A percentile compares a stretch with the other conserved stretches of the same genome.
Evolutionary conservation across 1,139 yeast genomes (phyloP).

Genomic region (Scheffersomyces lignicola): DNA sequence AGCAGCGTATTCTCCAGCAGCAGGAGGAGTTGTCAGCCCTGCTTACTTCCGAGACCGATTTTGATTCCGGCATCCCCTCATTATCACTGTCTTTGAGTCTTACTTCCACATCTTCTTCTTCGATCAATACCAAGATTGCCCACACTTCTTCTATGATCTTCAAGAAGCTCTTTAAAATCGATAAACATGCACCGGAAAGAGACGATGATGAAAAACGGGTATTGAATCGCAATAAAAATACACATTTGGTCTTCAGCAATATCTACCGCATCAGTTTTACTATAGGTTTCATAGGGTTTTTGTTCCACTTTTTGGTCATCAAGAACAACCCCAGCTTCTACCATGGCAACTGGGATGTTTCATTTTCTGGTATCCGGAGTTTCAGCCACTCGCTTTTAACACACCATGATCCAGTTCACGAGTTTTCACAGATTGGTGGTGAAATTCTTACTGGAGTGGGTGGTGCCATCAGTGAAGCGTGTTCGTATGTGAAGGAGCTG

Average conservation of each 20-base stretch:
- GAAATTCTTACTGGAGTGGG: slow-evolving; percentile 14
- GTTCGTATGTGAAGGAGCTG: slow-evolving; percentile 16
- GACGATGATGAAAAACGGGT: slow-evolving; percentile 9
- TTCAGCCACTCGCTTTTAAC: slow-evolving; percentile 9
- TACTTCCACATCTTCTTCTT: slow-evolving; percentile 30
- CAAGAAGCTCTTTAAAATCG: slow-evolving; percentile 27
- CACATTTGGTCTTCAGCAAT: slow-evolving; percentile 14
- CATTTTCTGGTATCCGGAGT: slow-evolving; percentile 8
- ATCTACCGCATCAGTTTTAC: slow-evolving; percentile 39
- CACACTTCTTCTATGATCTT: slow-evolving; percentile 33
- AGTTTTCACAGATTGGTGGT: slow-evolving; percentile 11
- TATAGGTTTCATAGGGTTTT: slow-evolving; percentile 42
- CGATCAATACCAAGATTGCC: slow-evolving; percentile 29
- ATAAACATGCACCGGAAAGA: slow-evolving; percentile 5
- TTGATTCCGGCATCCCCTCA: slow-evolving; percentile 22
- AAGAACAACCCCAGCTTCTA: slow-evolving; percentile 19
- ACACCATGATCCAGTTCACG: slow-evolving; percentile 10
- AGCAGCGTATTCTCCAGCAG: slow-evolving; percentile 20
- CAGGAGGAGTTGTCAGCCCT: slow-evolving; percentile 22
- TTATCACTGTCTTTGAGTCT: slow-evolving; percentile 41
- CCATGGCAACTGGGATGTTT: slow-evolving; percentile 8
- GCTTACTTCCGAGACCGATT: slow-evolving; percentile 13
- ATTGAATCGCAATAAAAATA: slow-evolving; percentile 9
- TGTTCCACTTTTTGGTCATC: slow-evolving; percentile 36
- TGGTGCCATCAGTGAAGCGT: slow-evolving; percentile 13